Base-by-base conservation (phyloP, 331 rosid genomes). In the Malus hybrid region DNA sequence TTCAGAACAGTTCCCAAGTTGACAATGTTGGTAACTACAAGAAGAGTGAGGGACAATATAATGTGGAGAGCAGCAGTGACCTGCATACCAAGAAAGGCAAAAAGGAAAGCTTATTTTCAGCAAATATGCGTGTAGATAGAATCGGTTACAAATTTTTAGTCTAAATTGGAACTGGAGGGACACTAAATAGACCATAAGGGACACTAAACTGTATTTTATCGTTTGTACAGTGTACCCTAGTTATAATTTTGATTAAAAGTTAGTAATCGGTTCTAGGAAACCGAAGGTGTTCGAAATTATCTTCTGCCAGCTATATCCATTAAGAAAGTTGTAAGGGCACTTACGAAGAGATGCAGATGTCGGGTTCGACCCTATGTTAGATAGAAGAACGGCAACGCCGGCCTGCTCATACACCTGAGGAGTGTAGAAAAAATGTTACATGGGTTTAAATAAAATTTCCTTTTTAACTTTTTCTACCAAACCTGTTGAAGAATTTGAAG, bases 251-350 rank as follows among this genome's bases (percentile, higher is more conserved):
- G 11, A 36, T 36, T 36, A 8, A 36, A 36, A 36, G 44, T 36
- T 36, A 7, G 44, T 36, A 36, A 36, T 8, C 1, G 65, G 18
- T 1, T 50, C 5, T 48, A 9, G 8, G 61, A 15, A 27, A 69
- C 10, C 29, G 8, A 69, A 16, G 18, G 48, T 52, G 32, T n/a
- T 11, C 24, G 18, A 61, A 65, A 72, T n/a, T 75, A 90, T 91
- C 96, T 90, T 54, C 96, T 82, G 67, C 93, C 96, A 10, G 91
- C 20, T 56, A 82, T 50, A 71, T 90, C 93, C 90, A 90, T 88
- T 16, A 54, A 76, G 5, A 90, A 82, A 12, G 96, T 77, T 63
- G 81, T 79, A 15, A 87, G 11, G 64, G 79, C 68, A 82, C 86
- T 90, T 10, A 85, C 75, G 0, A 88, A 90, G 72, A 15, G 93